Evolutionary conservation across 257 asterid genomes (phyloP).

Genomic region (Lycium ferocissimum): DNA sequence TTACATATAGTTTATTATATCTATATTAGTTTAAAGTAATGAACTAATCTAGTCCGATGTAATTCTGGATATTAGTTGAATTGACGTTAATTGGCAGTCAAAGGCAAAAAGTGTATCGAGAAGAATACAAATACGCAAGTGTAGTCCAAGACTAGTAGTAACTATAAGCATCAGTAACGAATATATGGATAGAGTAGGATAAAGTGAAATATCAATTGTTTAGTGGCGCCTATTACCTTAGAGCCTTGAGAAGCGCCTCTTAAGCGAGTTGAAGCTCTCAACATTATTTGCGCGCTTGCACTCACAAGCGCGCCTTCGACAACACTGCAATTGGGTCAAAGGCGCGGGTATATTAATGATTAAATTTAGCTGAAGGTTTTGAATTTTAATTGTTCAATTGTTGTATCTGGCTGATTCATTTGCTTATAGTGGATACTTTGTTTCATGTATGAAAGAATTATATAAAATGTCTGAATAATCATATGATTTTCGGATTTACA

Average conservation of each 20-base stretch:
- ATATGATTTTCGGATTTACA: constrained; percentile 31
- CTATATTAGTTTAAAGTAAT: not conserved
- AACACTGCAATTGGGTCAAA: no score
- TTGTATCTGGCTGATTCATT: not conserved
- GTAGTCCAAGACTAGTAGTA: no score
- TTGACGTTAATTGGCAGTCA: not conserved
- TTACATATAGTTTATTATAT: not conserved
- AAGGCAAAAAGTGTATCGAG: no score
- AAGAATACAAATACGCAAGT: no score
- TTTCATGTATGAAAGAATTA: not conserved
- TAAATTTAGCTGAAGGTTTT: not conserved
- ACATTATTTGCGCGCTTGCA: no score
- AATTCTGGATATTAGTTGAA: not conserved
- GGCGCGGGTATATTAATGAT: not conserved
- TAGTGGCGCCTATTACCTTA: no score
- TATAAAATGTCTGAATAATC: not conserved
- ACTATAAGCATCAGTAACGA: no score
- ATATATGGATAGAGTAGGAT: no score
- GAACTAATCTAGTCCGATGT: not conserved
- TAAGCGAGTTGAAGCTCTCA: no score
- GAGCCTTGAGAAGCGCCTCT: no score
- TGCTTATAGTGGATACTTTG: not conserved
- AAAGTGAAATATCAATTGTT: no score
- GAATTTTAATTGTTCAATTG: not conserved
- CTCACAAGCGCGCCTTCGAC: no score